These are phyloP conservation scores for Dendrothele bispora DNA, from an alignment of 768 basidiomycete genomes.

Conservation along the genomic window DNA sequence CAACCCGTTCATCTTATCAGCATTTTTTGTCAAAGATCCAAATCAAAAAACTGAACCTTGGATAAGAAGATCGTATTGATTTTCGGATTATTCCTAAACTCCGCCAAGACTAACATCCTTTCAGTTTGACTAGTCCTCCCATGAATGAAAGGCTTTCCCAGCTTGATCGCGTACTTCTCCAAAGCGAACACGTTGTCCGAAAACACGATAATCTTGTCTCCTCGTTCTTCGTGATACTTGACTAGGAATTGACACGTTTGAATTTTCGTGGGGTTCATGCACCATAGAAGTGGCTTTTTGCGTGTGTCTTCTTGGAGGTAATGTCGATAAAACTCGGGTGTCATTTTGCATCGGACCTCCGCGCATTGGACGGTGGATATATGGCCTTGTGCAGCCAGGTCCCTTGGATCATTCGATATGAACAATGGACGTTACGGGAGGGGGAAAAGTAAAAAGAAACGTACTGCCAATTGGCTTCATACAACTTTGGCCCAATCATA, in stretches of 20 bases:
- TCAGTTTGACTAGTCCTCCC: constrained; percentile 74
- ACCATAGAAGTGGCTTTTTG: constrained; percentile 71
- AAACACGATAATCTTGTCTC: constrained; percentile 83
- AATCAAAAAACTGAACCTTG: constrained; percentile 41
- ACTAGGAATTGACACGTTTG: constrained; percentile 81
- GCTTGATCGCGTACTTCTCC: constrained; percentile 44
- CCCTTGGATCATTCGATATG: constrained; percentile 19
- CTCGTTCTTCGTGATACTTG: constrained; percentile 74
- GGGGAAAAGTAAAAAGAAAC: not conserved
- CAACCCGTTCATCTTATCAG: constrained; percentile 1
- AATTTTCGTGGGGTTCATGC: constrained; percentile 85
- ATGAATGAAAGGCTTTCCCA: constrained; percentile 75
- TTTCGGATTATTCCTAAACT: constrained; percentile 73
- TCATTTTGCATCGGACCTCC: constrained; percentile 84
- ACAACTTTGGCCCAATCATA: constrained; percentile 80
- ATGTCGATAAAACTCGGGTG: constrained; percentile 79
- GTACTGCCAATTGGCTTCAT: constrained; percentile 81
- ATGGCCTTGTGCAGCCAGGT: constrained; percentile 78
- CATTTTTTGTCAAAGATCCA: not conserved
- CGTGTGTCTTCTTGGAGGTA: constrained; percentile 69
- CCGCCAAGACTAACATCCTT: constrained; percentile 70
- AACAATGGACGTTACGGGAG: not conserved
- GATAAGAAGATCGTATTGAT: constrained; percentile 83
- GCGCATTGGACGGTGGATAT: constrained; percentile 76
- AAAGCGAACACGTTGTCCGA: constrained; percentile 79